Evolutionary conservation across 176 grass and related monocot species (phyloP), one percentile per base, ranked within the genome.

Genomic region (Thinopyrum elongatum): DNA sequence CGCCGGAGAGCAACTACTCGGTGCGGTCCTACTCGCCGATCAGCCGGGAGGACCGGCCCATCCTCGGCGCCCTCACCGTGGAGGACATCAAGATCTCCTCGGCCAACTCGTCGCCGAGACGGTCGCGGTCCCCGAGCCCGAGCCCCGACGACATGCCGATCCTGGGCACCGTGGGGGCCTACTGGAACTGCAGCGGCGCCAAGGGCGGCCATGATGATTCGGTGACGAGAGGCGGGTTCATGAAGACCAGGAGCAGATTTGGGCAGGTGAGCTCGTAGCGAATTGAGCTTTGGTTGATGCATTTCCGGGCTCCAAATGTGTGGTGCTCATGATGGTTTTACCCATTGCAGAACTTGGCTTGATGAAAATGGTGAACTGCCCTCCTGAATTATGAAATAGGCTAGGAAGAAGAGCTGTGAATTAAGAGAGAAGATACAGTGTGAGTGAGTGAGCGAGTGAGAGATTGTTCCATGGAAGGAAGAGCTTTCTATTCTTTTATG

Each of bases 11-110:
- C 67, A 68, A 17, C 72, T 85, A 87, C 71, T 92, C 92, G 0
- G 82, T 70, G 51, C 46, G 75, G 57, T 94, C 83, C 10, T 82
- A 82, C 85, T 93, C 90, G 2, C 70, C 89, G 12, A 76, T 97
- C 67, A 94, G 85, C 87, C 79, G 81, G n/a, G 97, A 96, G 26
- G 97, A 99, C 8, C 74, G 97, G 28, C 97, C 97, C 0, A 99
- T 99, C 83, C 88, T 99, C 2, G 97, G 97, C 16, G 97, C 97
- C 22, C 60, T 99, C 13, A 99, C 97, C 28, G 25, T 99, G 33
- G 88, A 96, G 55, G 97, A 96, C 86, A 89, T 96, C 76, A 99
- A 96, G 83, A 87, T 91, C 21, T 89, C 92, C 2, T 99, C 94
- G 1, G 94, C 91, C 35, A 96, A 91, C 57, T 94, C 92, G 17